These are phyloP conservation scores for Pleurotus cornucopiae DNA, from an alignment of 768 basidiomycete genomes.

Conservation along the genomic window DNA sequence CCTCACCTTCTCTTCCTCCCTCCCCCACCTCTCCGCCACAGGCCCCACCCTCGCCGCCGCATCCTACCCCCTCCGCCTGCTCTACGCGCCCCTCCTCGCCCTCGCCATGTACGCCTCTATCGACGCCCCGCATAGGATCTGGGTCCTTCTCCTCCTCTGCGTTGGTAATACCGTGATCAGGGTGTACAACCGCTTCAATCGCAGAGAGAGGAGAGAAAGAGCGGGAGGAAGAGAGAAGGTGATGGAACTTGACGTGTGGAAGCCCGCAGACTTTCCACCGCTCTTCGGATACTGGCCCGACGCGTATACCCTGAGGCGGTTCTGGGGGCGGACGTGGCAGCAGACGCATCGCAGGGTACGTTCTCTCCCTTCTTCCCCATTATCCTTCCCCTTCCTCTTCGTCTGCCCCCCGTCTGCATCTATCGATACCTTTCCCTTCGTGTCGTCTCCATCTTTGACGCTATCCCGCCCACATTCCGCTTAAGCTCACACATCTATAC, in stretches of 20 bases:
- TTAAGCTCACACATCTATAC: too few species aligned
- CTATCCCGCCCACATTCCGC: too few species aligned
- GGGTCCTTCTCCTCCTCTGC: background rate
- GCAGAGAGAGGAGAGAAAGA: too few species aligned
- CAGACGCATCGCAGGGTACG: slow-evolving; percentile 24
- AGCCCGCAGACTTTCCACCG: slow-evolving; percentile 23
- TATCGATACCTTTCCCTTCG: too few species aligned
- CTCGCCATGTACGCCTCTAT: background rate
- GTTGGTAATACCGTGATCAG: too few species aligned
- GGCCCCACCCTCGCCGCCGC: background rate
- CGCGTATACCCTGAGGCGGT: slow-evolving; percentile 25
- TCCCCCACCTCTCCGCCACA: background rate
- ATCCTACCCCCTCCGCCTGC: background rate
- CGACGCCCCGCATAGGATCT: background rate
- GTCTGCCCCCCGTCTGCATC: too few species aligned
- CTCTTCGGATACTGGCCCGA: slow-evolving; percentile 22
- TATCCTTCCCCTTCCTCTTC: too few species aligned
- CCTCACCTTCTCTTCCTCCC: background rate
- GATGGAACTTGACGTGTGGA: background rate
- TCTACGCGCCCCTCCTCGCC: background rate
- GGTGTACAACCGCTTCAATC: too few species aligned
- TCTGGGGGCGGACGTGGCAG: slow-evolving; percentile 33
- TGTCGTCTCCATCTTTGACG: too few species aligned
- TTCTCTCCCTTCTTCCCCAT: background rate
- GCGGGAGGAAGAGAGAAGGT: too few species aligned